Percentiles rank a stretch among this genome's conserved stretches.
Evolutionary conservation across 2,329 filamentous ascomycete species (phyloP).

Genomic region (Fusarium concolor): DNA sequence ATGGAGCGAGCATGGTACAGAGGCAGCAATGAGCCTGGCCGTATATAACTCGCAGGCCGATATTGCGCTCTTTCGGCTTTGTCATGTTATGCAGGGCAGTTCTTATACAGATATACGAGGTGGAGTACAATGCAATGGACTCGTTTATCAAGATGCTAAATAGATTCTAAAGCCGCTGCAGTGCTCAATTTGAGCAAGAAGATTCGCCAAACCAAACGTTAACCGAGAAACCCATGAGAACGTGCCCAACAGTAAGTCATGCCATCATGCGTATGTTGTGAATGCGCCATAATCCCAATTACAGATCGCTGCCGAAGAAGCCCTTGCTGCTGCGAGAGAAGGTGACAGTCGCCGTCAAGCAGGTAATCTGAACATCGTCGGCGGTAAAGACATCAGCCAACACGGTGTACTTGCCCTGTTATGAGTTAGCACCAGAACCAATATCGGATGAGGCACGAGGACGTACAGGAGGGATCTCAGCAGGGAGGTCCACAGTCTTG

Average conservation of each 20-base stretch:
- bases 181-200: conserved; percentile 37
- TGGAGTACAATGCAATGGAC: conserved; percentile 25
- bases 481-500: conserved; percentile 87
- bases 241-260: conserved; percentile 31
- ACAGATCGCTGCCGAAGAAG: conserved; percentile 58
- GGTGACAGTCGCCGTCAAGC: conserved; percentile 78
- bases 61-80: conserved; percentile 15
- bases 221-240: conserved; percentile 31
- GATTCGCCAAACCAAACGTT: conserved; percentile 38
- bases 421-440: conserved; percentile 36
- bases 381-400: conserved; percentile 84
- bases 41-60: conserved; percentile 6
- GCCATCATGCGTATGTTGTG: conserved; percentile 22
- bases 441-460: not conserved
- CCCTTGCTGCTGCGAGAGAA: conserved; percentile 62
- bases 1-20: conserved; percentile 11
- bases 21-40: not conserved
- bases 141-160: conserved; percentile 35
- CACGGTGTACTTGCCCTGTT: conserved; percentile 88
- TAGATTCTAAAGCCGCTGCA: conserved; percentile 43
- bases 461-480: conserved; percentile 88
- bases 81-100: conserved; percentile 8
- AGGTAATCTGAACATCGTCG: conserved; percentile 82
- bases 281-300: conserved; percentile 34
- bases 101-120: conserved; percentile 4